A percentile compares a stretch with the other conserved stretches of the same genome.
Conservation (phyloP, 73 alveolate species). For the Symbiodinium natans region DNA sequence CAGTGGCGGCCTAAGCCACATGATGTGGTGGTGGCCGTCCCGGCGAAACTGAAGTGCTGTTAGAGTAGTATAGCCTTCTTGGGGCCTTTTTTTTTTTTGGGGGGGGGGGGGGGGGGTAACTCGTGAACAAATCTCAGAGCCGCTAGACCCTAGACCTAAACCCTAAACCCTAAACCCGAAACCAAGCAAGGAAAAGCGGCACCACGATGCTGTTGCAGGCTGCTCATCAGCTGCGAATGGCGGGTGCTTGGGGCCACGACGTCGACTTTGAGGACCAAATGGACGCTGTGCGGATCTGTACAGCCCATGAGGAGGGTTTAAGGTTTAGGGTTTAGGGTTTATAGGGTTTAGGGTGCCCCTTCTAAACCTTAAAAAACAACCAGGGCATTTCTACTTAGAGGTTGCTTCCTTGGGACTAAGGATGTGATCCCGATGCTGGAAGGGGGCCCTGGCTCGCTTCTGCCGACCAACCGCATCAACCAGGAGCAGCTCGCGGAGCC, state of each 20-base stretch:
- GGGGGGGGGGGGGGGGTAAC: neutral
- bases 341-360: neutral
- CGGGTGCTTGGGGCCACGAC: constrained; percentile 12
- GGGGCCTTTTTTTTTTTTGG: neutral
- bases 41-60: too few relatives aligned
- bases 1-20: neutral
- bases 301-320: too few relatives aligned
- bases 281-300: too few relatives aligned
- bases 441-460: constrained; percentile 46
- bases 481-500: constrained; percentile 22
- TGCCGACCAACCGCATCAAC: constrained; percentile 54
- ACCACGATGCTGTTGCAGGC: constrained; percentile 61
- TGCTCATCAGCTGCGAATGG: constrained; percentile 40
- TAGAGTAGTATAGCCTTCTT: too few relatives aligned
- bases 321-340: neutral
- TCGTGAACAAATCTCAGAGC: neutral
- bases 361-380: neutral
- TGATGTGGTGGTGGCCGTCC: constrained; percentile 58
- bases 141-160: neutral
- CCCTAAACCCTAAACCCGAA: neutral
- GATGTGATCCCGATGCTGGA: constrained; percentile 36
- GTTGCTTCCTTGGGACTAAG: neutral
- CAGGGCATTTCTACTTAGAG: neutral
- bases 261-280: constrained; percentile 29
- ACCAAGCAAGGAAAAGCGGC: neutral